Conservation (phyloP, 805 yeast genomes). For the Crinitomyces ghanaensis region DNA sequence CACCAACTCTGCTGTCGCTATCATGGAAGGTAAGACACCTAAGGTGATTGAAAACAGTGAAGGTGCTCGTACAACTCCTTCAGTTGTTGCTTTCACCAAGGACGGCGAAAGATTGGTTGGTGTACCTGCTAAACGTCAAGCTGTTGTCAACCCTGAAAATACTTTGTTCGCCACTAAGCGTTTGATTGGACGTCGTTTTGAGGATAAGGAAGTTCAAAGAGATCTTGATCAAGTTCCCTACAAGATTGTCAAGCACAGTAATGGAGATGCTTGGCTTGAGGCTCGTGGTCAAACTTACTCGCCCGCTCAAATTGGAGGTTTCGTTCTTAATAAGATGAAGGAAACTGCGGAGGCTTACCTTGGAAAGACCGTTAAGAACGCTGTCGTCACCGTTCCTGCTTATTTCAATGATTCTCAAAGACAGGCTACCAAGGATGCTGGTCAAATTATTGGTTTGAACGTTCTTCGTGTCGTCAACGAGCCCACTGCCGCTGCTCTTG, state of each 20-base stretch:
- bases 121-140: slow-evolving; percentile 92
- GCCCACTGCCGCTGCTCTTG: slow-evolving; percentile 97
- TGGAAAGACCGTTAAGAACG: slow-evolving; percentile 78
- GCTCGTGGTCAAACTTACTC: slow-evolving; percentile 81
- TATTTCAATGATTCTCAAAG: slow-evolving; percentile 86
- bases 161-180: slow-evolving; percentile 92
- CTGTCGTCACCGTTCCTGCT: slow-evolving; percentile 86
- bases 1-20: slow-evolving; percentile 82
- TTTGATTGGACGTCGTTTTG: slow-evolving; percentile 85
- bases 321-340: slow-evolving; percentile 91
- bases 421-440: slow-evolving; percentile 94
- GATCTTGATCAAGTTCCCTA: slow-evolving; percentile 82
- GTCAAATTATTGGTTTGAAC: slow-evolving; percentile 91
- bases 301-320: slow-evolving; percentile 93
- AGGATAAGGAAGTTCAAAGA: slow-evolving; percentile 81
- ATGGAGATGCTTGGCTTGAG: slow-evolving; percentile 95
- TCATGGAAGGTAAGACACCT: slow-evolving; percentile 69
- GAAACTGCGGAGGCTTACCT: slow-evolving; percentile 92
- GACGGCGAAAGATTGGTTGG: slow-evolving; percentile 90
- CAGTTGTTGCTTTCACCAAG: slow-evolving; percentile 88
- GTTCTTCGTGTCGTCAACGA: slow-evolving; percentile 82
- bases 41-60: slow-evolving; percentile 69
- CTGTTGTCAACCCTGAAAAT: slow-evolving; percentile 88
- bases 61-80: slow-evolving; percentile 79
- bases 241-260: slow-evolving; percentile 77